These are phyloP conservation scores for Earliella scabrosa DNA, from an alignment of 1,284 basidiomycete genomes.

Conservation along the genomic window DNA sequence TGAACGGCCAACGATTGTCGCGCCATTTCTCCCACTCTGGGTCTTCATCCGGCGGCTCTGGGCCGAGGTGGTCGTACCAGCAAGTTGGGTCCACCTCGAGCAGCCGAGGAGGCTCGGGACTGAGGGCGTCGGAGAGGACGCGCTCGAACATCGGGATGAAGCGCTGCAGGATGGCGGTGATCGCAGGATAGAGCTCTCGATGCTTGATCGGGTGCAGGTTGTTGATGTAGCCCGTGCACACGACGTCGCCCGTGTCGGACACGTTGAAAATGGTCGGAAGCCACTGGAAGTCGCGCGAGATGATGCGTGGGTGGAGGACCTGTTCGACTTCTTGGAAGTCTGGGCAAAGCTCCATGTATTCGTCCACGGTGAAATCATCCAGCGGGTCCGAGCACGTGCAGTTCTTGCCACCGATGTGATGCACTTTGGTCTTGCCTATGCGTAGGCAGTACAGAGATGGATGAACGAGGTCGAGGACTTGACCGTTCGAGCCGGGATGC, in stretches of 20 bases:
- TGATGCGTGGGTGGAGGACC: no score
- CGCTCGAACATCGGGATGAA: background rate
- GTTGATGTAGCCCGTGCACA: background rate
- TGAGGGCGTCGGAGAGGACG: background rate
- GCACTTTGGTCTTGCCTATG: no score
- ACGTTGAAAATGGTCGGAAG: background rate
- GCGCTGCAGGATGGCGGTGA: background rate
- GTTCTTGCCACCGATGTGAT: no score
- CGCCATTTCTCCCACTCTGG: background rate
- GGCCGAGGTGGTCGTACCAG: no score
- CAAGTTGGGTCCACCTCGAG: background rate
- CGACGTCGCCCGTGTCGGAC: background rate
- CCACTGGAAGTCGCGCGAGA: background rate
- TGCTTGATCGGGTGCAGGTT: background rate
- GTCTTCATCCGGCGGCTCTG: background rate
- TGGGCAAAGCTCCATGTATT: background rate
- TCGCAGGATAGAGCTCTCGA: background rate
- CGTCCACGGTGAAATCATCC: background rate
- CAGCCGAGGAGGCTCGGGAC: background rate
- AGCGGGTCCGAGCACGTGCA: no score
- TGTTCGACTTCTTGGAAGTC: background rate
- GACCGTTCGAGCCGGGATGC: constrained; percentile 16
- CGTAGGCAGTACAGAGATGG: constrained; percentile 10
- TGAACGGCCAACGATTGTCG: no score
- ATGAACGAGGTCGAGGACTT: constrained; percentile 12